These are phyloP conservation scores for Allantophomopsis lycopodina DNA, from an alignment of 2,329 filamentous ascomycete genomes.

Conservation along the genomic window DNA sequence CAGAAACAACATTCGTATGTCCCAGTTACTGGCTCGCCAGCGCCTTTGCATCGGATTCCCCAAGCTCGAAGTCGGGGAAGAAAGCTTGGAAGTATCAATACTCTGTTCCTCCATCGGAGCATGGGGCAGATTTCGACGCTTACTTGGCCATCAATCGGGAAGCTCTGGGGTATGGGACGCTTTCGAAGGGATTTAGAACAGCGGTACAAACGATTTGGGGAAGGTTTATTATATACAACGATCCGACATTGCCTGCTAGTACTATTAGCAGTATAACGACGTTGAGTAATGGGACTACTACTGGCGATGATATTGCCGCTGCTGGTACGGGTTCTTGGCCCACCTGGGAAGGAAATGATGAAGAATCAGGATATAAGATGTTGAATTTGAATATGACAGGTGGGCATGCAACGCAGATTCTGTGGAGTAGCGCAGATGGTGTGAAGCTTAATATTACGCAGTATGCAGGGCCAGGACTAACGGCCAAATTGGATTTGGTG, in stretches of 20 bases:
- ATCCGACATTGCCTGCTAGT: conserved; percentile 4
- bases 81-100: conserved; percentile 29
- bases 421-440: not conserved
- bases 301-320: not conserved
- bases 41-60: conserved; percentile 21
- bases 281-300: not conserved
- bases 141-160: conserved; percentile 12
- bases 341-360: not conserved
- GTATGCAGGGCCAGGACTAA: conserved; percentile 5
- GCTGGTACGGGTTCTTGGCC: conserved; percentile 1
- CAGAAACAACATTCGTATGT: conserved; percentile 38
- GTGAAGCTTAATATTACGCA: conserved; percentile 6
- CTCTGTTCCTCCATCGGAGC: conserved; percentile 20
- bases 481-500: conserved; percentile 5
- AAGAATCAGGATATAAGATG: not conserved
- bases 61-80: conserved; percentile 5
- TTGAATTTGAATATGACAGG: conserved; percentile 8
- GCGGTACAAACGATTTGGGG: conserved; percentile 3
- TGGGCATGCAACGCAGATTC: conserved; percentile 1
- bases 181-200: not conserved
- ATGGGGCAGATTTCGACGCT: conserved; percentile 19
- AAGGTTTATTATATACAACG: conserved; percentile 5
- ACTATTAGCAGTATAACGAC: not conserved
- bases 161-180: not conserved
- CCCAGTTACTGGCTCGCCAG: conserved; percentile 36